These are phyloP conservation scores for Amanita rimosa DNA, from an alignment of 768 basidiomycete species.

Conservation along the genomic window DNA sequence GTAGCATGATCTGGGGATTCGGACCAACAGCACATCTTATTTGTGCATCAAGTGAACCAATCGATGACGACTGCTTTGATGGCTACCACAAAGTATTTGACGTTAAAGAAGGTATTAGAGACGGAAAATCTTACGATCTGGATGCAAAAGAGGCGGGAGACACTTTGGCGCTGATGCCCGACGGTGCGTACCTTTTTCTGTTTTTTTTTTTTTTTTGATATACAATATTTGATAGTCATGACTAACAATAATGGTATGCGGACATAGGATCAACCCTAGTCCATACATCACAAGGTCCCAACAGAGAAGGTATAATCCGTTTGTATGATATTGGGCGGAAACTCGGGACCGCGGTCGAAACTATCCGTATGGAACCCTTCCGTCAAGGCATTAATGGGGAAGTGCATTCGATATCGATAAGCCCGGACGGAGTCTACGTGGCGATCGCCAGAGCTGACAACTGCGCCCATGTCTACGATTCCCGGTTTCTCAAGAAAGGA, in stretches of 20 bases:
- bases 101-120: conserved; percentile 13
- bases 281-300: conserved; percentile 20
- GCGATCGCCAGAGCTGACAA: conserved; percentile 54
- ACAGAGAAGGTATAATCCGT: conserved; percentile 25
- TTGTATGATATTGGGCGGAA: conserved; percentile 40
- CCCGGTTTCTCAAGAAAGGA: conserved; percentile 36
- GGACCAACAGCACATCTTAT: conserved; percentile 25
- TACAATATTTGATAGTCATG: not conserved
- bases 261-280: conserved; percentile 20
- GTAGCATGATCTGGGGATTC: conserved; percentile 43
- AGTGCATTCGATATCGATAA: conserved; percentile 40
- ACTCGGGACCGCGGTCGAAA: conserved; percentile 15
- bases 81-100: conserved; percentile 48
- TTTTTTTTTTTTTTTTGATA: not conserved
- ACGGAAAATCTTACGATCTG: conserved; percentile 20
- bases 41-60: conserved; percentile 49
- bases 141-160: conserved; percentile 44
- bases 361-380: conserved; percentile 25
- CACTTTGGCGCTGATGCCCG: conserved; percentile 30
- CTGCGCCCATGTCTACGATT: conserved; percentile 48
- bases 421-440: conserved; percentile 49
- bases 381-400: conserved; percentile 22
- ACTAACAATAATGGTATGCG: conserved; percentile 1
- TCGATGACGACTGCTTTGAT: conserved; percentile 10
- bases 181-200: conserved; percentile 22